Conservation (phyloP, 192 early-diverging fungal genomes). For the Linnemannia elongata region DNA sequence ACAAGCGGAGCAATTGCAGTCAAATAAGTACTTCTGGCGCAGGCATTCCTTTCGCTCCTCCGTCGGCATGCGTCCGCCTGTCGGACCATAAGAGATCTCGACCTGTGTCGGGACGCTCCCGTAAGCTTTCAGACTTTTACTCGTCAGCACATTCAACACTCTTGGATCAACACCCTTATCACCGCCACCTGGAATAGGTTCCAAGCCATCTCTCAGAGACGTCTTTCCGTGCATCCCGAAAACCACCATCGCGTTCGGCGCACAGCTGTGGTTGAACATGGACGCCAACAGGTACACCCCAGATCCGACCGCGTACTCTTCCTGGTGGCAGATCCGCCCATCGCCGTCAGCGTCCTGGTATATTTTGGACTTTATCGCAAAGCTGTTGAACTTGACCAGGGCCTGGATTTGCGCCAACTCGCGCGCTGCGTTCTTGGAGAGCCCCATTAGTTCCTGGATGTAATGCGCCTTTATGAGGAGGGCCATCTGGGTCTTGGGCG, state of each 20-base stretch:
- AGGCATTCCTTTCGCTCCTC: conserved; percentile 26
- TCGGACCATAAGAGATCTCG: conserved; percentile 51
- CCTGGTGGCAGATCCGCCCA: not conserved
- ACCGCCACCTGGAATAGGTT: not conserved
- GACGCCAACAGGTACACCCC: conserved; percentile 39
- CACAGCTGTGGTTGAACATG: conserved; percentile 56
- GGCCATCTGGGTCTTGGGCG: not conserved
- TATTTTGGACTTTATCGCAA: conserved; percentile 37
- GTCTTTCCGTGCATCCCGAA: conserved; percentile 25
- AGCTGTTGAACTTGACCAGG: conserved; percentile 41
- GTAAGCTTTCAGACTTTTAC: conserved; percentile 16
- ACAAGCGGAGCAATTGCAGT: conserved; percentile 54
- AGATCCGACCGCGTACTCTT: conserved; percentile 38
- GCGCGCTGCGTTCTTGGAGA: conserved; percentile 13
- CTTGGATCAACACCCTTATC: conserved; percentile 23
- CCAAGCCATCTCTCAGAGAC: not conserved
- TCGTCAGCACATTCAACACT: conserved; percentile 40
- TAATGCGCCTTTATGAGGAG: conserved; percentile 39
- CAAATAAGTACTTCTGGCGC: conserved; percentile 27
- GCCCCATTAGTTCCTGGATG: conserved; percentile 23
- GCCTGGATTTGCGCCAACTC: conserved; percentile 40
- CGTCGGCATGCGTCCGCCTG: conserved; percentile 37
- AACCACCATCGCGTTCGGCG: conserved; percentile 43
- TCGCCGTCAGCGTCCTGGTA: not conserved
- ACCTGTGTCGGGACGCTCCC: conserved; percentile 18